Percentiles rank a stretch among this genome's conserved stretches.
phyloP scores from a whole-genome alignment of 2,329 filamentous ascomycete genomes.

The Diaporthe helianthi region DNA sequence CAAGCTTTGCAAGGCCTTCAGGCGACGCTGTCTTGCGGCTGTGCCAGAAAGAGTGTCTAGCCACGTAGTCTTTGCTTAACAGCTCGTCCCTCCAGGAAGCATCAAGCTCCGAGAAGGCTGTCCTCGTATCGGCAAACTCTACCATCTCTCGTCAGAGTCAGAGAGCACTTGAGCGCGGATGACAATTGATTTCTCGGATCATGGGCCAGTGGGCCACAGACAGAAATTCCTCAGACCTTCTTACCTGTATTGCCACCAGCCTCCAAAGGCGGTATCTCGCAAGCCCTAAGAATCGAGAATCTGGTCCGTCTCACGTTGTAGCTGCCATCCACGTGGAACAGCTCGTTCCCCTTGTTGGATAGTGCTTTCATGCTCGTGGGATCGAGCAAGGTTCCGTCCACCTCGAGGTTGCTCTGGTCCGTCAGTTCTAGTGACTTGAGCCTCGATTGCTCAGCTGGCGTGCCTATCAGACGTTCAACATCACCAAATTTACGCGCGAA shows the following conservation, averaged over 20 bases:
- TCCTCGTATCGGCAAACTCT: slow-evolving; percentile 28
- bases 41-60: slow-evolving; percentile 45
- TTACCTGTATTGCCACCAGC: slow-evolving; percentile 26
- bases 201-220: too few species aligned
- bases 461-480: slow-evolving; percentile 23
- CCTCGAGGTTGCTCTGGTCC: slow-evolving; percentile 30
- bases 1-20: slow-evolving; percentile 44
- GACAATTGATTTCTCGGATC: neutral
- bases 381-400: slow-evolving; percentile 19
- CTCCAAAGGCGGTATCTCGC: slow-evolving; percentile 24
- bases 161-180: neutral
- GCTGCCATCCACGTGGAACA: slow-evolving; percentile 28
- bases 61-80: slow-evolving; percentile 24
- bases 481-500: slow-evolving; percentile 27
- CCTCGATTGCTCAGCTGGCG: neutral
- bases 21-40: slow-evolving; percentile 45
- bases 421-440: slow-evolving; percentile 24
- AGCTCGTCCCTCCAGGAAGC: neutral
- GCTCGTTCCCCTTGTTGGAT: slow-evolving; percentile 25
- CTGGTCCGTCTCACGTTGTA: slow-evolving; percentile 27
- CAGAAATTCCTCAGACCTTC: neutral
- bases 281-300: slow-evolving; percentile 28
- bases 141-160: neutral
- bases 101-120: slow-evolving; percentile 32
- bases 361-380: slow-evolving; percentile 1